A percentile compares a stretch with the other conserved stretches of the same genome.
Evolutionary conservation across 1,284 basidiomycete species (phyloP).

Genomic region (Mycena citricolor): DNA sequence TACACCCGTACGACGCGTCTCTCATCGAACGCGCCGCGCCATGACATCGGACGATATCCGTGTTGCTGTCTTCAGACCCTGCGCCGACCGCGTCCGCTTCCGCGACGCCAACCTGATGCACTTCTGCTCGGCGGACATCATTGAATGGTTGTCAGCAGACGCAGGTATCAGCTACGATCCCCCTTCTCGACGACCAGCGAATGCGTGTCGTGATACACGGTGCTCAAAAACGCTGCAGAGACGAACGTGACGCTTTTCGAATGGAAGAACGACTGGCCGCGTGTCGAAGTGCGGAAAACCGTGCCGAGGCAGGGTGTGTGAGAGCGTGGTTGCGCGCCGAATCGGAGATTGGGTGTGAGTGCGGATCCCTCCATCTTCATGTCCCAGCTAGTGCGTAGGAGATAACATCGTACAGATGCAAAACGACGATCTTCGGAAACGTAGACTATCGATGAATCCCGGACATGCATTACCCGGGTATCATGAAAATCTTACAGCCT

Average conservation of each 20-base stretch:
- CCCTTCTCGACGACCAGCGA: constrained; percentile 47
- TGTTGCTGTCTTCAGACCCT: too few relatives aligned
- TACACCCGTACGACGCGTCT: too few relatives aligned
- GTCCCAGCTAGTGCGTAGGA: constrained; percentile 4
- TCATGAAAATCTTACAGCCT: too few relatives aligned
- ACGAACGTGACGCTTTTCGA: constrained; percentile 55
- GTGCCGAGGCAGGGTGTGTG: constrained; percentile 46
- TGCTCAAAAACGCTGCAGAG: constrained; percentile 50
- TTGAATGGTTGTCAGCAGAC: constrained; percentile 50
- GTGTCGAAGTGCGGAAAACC: constrained; percentile 53
- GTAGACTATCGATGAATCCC: constrained; percentile 40
- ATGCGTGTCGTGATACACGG: constrained; percentile 52
- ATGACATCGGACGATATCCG: constrained; percentile 4
- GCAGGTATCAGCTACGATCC: constrained; percentile 38
- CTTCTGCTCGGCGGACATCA: constrained; percentile 54
- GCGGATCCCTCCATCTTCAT: constrained; percentile 6
- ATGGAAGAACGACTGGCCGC: constrained; percentile 50
- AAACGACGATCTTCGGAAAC: constrained; percentile 40
- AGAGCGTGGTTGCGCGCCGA: constrained; percentile 57
- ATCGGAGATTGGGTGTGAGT: constrained; percentile 51
- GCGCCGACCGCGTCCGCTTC: constrained; percentile 33
- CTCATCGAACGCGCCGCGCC: background rate
- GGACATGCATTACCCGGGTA: constrained; percentile 35
- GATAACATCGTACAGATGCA: constrained; percentile 27
- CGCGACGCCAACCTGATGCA: constrained; percentile 36